Percentiles rank a stretch among this genome's conserved stretches.
These are phyloP conservation scores for Talaromyces trachyspermus DNA, from an alignment of 495 filamentous ascomycete genomes.

Conservation along the genomic window DNA sequence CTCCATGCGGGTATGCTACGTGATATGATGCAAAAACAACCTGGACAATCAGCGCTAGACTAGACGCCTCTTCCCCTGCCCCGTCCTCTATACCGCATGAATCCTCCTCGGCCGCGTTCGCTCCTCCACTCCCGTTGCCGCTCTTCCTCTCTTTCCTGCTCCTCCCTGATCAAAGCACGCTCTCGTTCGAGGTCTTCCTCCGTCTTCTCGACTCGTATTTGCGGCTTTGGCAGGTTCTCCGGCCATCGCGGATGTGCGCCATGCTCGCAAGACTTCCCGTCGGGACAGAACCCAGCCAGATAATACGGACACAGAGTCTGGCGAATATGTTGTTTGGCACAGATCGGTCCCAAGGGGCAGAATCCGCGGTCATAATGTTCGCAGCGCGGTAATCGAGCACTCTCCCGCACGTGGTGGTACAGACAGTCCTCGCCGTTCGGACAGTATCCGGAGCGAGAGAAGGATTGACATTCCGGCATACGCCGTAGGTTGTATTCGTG, in stretches of 20 bases:
- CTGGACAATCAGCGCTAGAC: neutral
- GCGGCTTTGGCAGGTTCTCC: constrained; percentile 63
- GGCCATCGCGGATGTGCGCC: constrained; percentile 78
- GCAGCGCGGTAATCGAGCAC: constrained; percentile 71
- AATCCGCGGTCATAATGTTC: constrained; percentile 95
- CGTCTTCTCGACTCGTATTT: constrained; percentile 52
- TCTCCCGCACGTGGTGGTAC: constrained; percentile 88
- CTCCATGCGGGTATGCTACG: neutral
- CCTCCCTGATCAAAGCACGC: constrained; percentile 47
- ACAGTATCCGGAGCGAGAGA: constrained; percentile 83
- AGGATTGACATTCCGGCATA: constrained; percentile 96
- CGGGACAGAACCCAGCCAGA: constrained; percentile 89
- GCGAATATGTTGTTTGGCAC: constrained; percentile 79
- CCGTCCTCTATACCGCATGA: constrained; percentile 43
- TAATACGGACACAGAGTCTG: constrained; percentile 72
- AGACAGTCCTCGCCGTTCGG: constrained; percentile 94
- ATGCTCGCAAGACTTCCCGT: constrained; percentile 66
- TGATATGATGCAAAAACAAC: no score
- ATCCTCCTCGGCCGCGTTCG: constrained; percentile 38
- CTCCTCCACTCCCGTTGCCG: constrained; percentile 45
- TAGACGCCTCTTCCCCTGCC: constrained; percentile 35
- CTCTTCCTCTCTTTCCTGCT: constrained; percentile 44
- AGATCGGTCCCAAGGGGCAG: constrained; percentile 80
- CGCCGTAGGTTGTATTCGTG: constrained; percentile 97
- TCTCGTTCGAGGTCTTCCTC: constrained; percentile 55